Percentiles rank a stretch among this genome's conserved stretches.
Conservation (phyloP, 1,139 yeast species). For the Arxiozyma heterogenica region DNA sequence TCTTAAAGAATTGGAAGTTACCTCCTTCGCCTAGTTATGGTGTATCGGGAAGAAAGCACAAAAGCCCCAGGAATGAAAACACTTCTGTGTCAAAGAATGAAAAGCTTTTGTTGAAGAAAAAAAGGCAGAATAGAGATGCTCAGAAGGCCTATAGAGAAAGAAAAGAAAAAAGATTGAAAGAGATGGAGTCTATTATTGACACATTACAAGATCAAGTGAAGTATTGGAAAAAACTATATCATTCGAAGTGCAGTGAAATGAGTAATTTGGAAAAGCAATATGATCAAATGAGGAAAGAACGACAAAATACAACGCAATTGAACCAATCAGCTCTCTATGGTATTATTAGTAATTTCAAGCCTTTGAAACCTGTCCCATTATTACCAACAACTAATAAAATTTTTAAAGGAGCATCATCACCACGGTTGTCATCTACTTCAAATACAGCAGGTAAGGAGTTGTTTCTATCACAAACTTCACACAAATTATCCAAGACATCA, state of each 20-base stretch:
- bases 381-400: not conserved
- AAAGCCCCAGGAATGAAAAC: not conserved
- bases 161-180: conserved; percentile 37
- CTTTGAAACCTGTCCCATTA: conserved; percentile 46
- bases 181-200: conserved; percentile 54
- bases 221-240: conserved; percentile 49
- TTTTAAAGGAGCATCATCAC: not conserved
- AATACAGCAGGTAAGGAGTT: not conserved
- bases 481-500: not conserved
- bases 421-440: not conserved
- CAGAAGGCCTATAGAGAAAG: conserved; percentile 67
- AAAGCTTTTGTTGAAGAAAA: conserved; percentile 41
- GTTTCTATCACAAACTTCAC: not conserved
- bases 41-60: not conserved
- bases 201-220: conserved; percentile 56
- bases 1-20: conserved; percentile 83
- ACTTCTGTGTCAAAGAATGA: not conserved
- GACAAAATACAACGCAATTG: conserved; percentile 8
- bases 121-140: conserved; percentile 92
- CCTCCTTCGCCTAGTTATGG: conserved; percentile 44
- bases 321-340: conserved; percentile 26
- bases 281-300: not conserved
- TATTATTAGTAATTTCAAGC: conserved; percentile 37
- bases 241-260: not conserved
- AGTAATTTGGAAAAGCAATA: conserved; percentile 9